These are phyloP conservation scores for Purshia tridentata DNA, from an alignment of 306 rosid species.

Conservation along the genomic window DNA sequence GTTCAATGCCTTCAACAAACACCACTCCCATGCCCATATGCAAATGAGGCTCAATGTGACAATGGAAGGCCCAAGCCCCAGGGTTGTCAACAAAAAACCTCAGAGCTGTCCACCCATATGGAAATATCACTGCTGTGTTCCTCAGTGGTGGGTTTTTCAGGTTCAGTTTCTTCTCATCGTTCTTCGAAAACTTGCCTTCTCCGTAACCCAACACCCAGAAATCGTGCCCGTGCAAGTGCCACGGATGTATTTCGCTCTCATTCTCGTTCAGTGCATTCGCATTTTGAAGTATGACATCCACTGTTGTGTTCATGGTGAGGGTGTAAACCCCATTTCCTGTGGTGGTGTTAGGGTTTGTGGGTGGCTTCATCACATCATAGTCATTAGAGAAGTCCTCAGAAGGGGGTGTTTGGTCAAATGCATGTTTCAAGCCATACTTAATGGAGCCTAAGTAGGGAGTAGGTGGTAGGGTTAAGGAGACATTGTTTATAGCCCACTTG, in stretches of 20 bases:
- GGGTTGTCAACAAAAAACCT: slow-evolving; percentile 80
- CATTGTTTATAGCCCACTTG: slow-evolving; percentile 69
- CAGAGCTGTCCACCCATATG: slow-evolving; percentile 79
- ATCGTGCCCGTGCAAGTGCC: slow-evolving; percentile 92
- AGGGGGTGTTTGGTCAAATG: slow-evolving; percentile 37
- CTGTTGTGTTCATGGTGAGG: slow-evolving; percentile 25
- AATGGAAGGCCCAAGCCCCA: slow-evolving; percentile 90
- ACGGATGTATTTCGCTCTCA: slow-evolving; percentile 77
- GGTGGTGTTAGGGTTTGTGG: slow-evolving; percentile 35
- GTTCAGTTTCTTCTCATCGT: slow-evolving; percentile 46
- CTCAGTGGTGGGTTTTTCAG: slow-evolving; percentile 65
- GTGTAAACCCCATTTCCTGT: slow-evolving; percentile 53
- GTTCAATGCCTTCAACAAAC: slow-evolving; percentile 54
- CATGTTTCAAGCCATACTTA: slow-evolving; percentile 27
- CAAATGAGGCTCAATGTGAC: slow-evolving; percentile 88
- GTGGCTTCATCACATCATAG: slow-evolving; percentile 49
- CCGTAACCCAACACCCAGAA: slow-evolving; percentile 90
- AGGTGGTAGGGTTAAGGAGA: slow-evolving; percentile 56
- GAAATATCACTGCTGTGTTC: slow-evolving; percentile 66
- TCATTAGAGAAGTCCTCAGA: slow-evolving; percentile 37
- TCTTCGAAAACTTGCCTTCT: slow-evolving; percentile 55
- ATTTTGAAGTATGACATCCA: slow-evolving; percentile 73
- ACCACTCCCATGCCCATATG: slow-evolving; percentile 94
- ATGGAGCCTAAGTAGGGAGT: slow-evolving; percentile 72
- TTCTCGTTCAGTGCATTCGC: slow-evolving; percentile 42